A percentile compares a stretch with the other conserved stretches of the same genome.
phyloP scores from a whole-genome alignment of 345 rosid genomes.

The Aquilaria malaccensis region DNA sequence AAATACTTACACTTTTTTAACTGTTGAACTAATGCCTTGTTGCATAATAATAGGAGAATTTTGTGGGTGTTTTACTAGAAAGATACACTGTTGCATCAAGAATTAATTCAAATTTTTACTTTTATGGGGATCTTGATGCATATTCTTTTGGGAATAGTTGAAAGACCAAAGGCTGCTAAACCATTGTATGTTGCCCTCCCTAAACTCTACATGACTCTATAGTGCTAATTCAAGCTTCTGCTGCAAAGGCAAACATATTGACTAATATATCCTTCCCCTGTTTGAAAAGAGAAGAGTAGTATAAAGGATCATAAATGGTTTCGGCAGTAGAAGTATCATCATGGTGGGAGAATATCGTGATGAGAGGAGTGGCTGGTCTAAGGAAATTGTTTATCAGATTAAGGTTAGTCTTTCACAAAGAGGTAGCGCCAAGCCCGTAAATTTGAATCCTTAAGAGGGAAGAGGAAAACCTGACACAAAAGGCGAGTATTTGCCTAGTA shows the following conservation, averaged over 20 bases:
- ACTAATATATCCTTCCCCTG: no score
- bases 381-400: constrained; percentile 63
- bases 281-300: constrained; percentile 58
- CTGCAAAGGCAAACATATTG: no score
- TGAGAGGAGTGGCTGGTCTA: constrained; percentile 40
- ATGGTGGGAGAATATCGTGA: constrained; percentile 9
- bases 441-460: constrained; percentile 90
- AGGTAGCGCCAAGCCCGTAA: constrained; percentile 39
- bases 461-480: constrained; percentile 69
- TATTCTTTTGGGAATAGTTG: constrained; percentile 75
- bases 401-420: constrained; percentile 39
- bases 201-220: constrained; percentile 27
- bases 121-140: constrained; percentile 74
- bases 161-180: constrained; percentile 83
- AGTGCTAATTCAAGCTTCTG: no score
- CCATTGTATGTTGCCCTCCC: constrained; percentile 63
- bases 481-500: constrained; percentile 78
- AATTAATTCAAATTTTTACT: constrained; percentile 53
- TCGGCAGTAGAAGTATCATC: constrained; percentile 13
- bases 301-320: constrained; percentile 49
- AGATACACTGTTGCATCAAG: constrained; percentile 73
- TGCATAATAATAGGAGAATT: constrained; percentile 70
- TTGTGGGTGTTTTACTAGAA: constrained; percentile 79
- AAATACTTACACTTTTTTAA: neutral
- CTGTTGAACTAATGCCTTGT: neutral